Conservation (phyloP, 306 rosid genomes). For the Quercus wislizeni region DNA sequence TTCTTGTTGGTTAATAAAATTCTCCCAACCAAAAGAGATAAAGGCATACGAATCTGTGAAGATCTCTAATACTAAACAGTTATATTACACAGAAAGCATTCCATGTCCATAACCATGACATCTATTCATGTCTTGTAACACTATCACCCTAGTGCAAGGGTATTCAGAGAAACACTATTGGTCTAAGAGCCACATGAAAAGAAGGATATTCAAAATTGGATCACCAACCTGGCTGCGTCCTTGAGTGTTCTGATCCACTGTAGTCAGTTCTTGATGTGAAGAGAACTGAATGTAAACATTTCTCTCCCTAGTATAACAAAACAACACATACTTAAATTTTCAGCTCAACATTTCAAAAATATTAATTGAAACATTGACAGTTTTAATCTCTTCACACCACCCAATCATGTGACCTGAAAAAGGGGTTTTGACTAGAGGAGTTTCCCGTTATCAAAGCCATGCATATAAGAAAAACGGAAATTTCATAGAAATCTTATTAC, state of each 20-base stretch:
- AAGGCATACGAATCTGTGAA: no score
- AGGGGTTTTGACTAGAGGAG: background rate
- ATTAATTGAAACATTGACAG: background rate
- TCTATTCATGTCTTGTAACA: no score
- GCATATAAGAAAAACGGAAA: background rate
- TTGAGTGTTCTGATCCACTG: slow-evolving; percentile 2
- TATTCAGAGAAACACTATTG: background rate
- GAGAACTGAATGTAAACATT: slow-evolving; percentile 10
- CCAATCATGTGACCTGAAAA: background rate
- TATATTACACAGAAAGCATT: no score
- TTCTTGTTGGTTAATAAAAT: no score
- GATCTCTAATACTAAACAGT: no score
- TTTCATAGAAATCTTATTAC: background rate
- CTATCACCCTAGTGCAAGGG: background rate
- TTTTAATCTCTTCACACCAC: background rate
- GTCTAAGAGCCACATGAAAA: background rate
- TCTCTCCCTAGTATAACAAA: background rate
- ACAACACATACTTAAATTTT: background rate
- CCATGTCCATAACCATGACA: no score
- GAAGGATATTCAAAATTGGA: background rate
- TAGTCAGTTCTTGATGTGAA: slow-evolving; percentile 6
- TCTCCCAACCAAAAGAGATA: no score
- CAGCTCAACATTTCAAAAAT: background rate
- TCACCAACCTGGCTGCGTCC: slow-evolving; percentile 9
- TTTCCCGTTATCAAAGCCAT: background rate